Base-by-base conservation (phyloP, 23 red algal species). In the Cyanidium caldarium region DNA sequence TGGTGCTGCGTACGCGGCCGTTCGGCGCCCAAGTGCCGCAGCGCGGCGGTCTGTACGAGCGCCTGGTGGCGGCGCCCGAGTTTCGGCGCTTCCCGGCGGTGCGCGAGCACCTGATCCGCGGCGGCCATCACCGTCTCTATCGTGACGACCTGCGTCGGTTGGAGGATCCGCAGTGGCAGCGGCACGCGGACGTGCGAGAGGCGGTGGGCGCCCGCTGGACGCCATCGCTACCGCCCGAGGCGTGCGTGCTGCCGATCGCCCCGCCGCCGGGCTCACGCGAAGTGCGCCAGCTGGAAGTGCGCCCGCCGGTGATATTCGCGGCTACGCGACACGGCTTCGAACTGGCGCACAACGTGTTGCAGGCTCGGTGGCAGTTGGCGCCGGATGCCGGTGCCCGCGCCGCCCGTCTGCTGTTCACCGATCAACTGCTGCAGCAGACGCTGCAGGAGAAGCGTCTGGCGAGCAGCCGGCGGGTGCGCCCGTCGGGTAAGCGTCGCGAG, bases 1-100 rank as follows among this genome's bases (percentile, higher is more conserved):
- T 89, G n/a, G 85, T 89, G 35, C 36, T 89, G 2, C 85, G 85
- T 17, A 82, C 85, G 30, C 65, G 61, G 44, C 77, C 77, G 25
- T 41, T 82, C n/a, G 56, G 36, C 16, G 29, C 70, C 25, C 58
- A 42, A n/a, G 65, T 74, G 39, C 72, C 78, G 31, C 29, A 14
- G 33, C 45, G 57, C 37, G 65, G 78, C 17, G 85, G 85, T 33
- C 39, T 89, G 10, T 89, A 89, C 44, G 85, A 89, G 57, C 51
- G 51, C 13, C 71, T 79, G 28, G 68, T 89, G 37, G 85, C 85
- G 13, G 65, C 68, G 15, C 85, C 85, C 3, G 66, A 61, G 31
- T 61, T 61, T 16, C 7, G 57, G 23, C 23, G 35, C 15, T 43
- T 44, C 25, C 66, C 30, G 12, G 38, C 45, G 10, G 17, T 68